Percentiles rank a stretch among this genome's conserved stretches.
These are phyloP conservation scores for Torrubiella hemipterigena DNA, from an alignment of 2,329 filamentous ascomycete species.

Conservation along the genomic window DNA sequence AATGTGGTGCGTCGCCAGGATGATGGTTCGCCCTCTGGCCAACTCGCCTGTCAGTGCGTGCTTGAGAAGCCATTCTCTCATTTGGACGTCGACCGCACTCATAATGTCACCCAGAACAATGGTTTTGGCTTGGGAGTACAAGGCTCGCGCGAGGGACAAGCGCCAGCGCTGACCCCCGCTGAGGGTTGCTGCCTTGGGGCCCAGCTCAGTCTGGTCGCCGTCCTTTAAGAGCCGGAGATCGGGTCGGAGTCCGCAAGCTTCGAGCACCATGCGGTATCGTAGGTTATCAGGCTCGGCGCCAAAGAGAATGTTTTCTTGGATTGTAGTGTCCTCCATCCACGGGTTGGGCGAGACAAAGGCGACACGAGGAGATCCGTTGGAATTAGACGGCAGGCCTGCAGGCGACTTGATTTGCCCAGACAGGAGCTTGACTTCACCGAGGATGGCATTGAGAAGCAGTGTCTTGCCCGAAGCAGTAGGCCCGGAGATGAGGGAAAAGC, in stretches of 20 bases:
- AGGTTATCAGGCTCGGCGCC: not conserved
- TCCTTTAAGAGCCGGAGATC: not conserved
- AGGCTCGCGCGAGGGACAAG: conserved; percentile 4
- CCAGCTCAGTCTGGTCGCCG: not conserved
- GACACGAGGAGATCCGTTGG: too few species aligned
- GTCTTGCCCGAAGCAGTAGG: not conserved
- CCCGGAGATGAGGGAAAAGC: not conserved
- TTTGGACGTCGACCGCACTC: not conserved
- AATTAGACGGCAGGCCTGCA: too few species aligned
- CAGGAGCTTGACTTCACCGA: not conserved
- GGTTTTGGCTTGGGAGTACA: conserved; percentile 1
- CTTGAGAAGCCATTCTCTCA: not conserved
- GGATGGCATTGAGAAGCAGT: not conserved
- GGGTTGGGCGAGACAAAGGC: too few species aligned
- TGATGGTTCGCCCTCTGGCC: not conserved
- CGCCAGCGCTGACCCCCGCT: conserved; percentile 5
- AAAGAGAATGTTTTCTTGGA: not conserved
- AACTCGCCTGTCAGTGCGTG: not conserved
- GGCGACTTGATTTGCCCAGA: too few species aligned
- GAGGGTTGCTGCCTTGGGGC: conserved; percentile 1
- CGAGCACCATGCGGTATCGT: not conserved
- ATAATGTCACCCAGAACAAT: conserved; percentile 3
- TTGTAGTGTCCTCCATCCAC: not conserved
- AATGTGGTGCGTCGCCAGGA: not conserved
- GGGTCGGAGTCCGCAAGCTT: not conserved